These are phyloP conservation scores for Quercus variabilis DNA, from an alignment of 306 rosid genomes.

Conservation along the genomic window DNA sequence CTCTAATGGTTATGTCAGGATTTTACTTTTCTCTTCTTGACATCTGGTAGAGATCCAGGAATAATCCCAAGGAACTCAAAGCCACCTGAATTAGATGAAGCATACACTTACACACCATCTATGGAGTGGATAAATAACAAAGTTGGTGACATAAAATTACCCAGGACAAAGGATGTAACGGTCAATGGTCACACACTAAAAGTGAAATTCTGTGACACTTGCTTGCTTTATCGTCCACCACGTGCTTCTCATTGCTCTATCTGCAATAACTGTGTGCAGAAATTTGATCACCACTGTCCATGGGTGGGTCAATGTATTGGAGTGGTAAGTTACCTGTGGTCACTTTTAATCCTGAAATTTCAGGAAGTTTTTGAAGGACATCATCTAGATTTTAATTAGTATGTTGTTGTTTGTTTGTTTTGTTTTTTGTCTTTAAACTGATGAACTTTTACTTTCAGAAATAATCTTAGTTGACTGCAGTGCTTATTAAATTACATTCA, in stretches of 20 bases:
- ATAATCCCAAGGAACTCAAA: constrained; percentile 70
- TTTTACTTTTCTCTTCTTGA: constrained; percentile 77
- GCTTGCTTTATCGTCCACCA: constrained; percentile 83
- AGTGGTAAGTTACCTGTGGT: constrained; percentile 48
- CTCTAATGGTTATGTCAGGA: constrained; percentile 47
- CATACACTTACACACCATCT: constrained; percentile 32
- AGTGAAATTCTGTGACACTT: constrained; percentile 90
- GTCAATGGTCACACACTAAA: constrained; percentile 71
- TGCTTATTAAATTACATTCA: too few species aligned
- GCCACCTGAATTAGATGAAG: constrained; percentile 59
- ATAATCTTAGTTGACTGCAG: too few species aligned
- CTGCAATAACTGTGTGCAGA: constrained; percentile 92
- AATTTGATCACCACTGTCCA: constrained; percentile 96
- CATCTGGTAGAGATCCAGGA: constrained; percentile 93
- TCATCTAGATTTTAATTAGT: too few species aligned
- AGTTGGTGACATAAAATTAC: constrained; percentile 48
- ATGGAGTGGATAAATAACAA: constrained; percentile 63
- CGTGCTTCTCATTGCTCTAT: constrained; percentile 95
- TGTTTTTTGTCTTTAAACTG: too few species aligned
- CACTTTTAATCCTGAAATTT: background rate
- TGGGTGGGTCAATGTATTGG: constrained; percentile 99
- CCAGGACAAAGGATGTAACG: constrained; percentile 59
- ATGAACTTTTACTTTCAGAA: too few species aligned
- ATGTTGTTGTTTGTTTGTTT: too few species aligned
- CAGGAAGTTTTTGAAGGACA: too few species aligned